Conservation (phyloP, 2,329 filamentous ascomycete species). For the Mycogone perniciosa region DNA sequence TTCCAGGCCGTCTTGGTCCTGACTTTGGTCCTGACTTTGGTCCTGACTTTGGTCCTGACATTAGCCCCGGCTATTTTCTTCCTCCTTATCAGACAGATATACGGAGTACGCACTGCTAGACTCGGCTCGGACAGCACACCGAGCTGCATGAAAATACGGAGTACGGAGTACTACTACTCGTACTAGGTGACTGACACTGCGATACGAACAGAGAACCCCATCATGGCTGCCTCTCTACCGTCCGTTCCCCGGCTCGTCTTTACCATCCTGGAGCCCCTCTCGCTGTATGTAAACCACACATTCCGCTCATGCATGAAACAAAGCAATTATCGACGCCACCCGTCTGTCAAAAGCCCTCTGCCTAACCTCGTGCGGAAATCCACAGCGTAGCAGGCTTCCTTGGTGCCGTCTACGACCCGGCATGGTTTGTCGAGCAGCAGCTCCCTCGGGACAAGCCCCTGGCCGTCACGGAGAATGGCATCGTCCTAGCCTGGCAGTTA, state of each 20-base stretch:
- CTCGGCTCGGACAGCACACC: background rate
- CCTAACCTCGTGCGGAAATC: conserved; percentile 1
- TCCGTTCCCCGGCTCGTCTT: conserved; percentile 59
- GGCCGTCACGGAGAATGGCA: conserved; percentile 37
- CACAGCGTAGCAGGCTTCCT: conserved; percentile 55
- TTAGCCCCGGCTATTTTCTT: background rate
- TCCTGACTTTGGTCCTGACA: background rate
- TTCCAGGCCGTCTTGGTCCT: background rate
- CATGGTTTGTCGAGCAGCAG: conserved; percentile 60
- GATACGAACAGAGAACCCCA: background rate
- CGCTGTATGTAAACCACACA: conserved; percentile 44
- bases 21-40: too few relatives aligned
- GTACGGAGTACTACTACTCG: too few relatives aligned
- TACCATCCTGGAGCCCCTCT: conserved; percentile 61
- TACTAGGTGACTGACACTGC: too few relatives aligned
- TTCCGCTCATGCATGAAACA: too few relatives aligned
- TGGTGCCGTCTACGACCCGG: conserved; percentile 47
- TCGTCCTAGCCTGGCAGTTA: conserved; percentile 59
- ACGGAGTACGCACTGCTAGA: background rate
- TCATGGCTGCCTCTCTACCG: conserved; percentile 58
- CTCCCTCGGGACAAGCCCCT: conserved; percentile 36
- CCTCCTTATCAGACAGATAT: background rate
- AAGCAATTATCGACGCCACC: background rate
- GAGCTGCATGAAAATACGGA: background rate
- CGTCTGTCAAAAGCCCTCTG: background rate